Evolutionary conservation across 352 stramenopile species (phyloP).

Genomic region (Phytophthora sp.): DNA sequence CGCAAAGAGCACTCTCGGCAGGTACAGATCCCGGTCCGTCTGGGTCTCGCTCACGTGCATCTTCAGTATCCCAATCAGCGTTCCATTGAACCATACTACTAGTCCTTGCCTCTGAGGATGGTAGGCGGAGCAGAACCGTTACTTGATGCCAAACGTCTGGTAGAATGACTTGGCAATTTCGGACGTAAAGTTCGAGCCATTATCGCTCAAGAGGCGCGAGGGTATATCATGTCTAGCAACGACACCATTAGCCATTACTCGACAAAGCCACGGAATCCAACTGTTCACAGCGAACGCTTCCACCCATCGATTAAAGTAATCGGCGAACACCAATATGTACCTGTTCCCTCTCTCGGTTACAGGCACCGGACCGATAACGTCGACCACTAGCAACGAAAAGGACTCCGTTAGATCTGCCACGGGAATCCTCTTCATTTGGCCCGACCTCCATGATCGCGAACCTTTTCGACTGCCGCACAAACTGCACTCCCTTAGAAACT

Average conservation of each 20-base stretch:
- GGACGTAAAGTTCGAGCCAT: slow-evolving; percentile 1
- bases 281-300: not conserved
- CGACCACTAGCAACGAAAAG: no score
- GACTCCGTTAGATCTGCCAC: no score
- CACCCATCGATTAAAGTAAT: no score
- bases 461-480: no score
- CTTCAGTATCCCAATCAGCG: no score
- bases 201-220: slow-evolving; percentile 2
- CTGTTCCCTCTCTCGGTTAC: not conserved
- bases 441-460: no score
- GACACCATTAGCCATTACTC: not conserved
- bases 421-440: no score
- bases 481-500: no score
- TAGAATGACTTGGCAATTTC: slow-evolving; percentile 19
- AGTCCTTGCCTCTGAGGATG: slow-evolving; percentile 10
- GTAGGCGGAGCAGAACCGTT: slow-evolving; percentile 5
- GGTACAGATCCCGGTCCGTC: no score
- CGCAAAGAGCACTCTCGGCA: no score
- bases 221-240: slow-evolving; percentile 6
- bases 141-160: slow-evolving; percentile 7
- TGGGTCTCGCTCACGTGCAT: no score
- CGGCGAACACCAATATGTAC: not conserved
- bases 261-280: not conserved
- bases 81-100: slow-evolving; percentile 11
- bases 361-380: no score